Conservation (phyloP, 306 rosid species). For the Fragaria vesca region DNA sequence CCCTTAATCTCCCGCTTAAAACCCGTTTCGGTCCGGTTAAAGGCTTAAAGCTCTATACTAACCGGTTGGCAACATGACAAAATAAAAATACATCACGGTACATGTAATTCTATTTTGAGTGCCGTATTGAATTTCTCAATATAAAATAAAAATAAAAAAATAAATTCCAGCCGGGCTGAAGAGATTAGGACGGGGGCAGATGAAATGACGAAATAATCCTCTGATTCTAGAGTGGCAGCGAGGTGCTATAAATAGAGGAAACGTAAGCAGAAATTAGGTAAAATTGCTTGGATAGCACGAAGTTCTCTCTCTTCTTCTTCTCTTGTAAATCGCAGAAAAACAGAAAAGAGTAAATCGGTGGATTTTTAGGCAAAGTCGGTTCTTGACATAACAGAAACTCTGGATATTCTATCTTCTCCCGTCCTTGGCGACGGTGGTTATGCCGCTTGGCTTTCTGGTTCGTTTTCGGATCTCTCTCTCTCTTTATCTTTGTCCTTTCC, state of each 20-base stretch:
- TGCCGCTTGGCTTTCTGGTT: slow-evolving; percentile 76
- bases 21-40: no score
- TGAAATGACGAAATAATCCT: not conserved
- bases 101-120: no score
- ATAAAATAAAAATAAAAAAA: no score
- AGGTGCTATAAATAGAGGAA: not conserved
- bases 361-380: slow-evolving; percentile 15
- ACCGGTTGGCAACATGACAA: no score
- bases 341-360: not conserved
- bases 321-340: not conserved
- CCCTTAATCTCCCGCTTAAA: no score
- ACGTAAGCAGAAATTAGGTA: slow-evolving; percentile 10
- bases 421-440: slow-evolving; percentile 95
- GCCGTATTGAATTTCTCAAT: no score
- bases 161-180: not conserved
- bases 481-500: not conserved
- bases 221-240: not conserved
- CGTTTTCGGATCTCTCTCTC: not conserved
- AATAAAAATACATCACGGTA: no score
- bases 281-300: slow-evolving; percentile 27
- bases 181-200: not conserved
- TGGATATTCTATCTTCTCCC: slow-evolving; percentile 91
- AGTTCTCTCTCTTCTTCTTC: not conserved
- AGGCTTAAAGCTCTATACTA: no score
- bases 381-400: slow-evolving; percentile 41